Evolutionary conservation across 345 rosid species (phyloP).

Genomic region (Hypericum androsaemum): DNA sequence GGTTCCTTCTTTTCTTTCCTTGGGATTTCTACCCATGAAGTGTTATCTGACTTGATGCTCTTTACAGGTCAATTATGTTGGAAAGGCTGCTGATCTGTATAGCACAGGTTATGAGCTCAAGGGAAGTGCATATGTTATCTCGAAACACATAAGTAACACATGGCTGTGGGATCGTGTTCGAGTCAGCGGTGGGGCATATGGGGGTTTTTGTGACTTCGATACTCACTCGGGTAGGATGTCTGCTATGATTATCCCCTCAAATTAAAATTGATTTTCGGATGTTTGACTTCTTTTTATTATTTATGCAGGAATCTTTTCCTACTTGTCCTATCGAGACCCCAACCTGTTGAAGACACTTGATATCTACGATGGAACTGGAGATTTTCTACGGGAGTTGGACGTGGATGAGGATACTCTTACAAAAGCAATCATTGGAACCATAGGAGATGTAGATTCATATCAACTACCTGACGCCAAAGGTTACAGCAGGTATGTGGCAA

Average conservation of each 20-base stretch:
- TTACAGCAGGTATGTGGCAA: slow-evolving; percentile 63
- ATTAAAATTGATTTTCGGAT: slow-evolving; percentile 9
- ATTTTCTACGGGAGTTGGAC: slow-evolving; percentile 68
- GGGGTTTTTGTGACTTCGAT: slow-evolving; percentile 93
- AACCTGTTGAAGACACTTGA: slow-evolving; percentile 58
- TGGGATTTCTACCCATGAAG: background rate
- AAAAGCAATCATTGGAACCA: slow-evolving; percentile 25
- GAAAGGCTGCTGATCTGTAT: slow-evolving; percentile 81
- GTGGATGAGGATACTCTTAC: slow-evolving; percentile 77
- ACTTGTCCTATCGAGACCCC: too few species aligned
- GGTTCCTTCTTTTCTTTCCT: slow-evolving; percentile 1
- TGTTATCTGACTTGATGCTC: slow-evolving; percentile 1
- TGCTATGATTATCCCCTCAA: background rate
- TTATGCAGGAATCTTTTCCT: too few species aligned
- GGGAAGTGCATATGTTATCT: too few species aligned
- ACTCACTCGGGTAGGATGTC: slow-evolving; percentile 63
- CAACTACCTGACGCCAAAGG: slow-evolving; percentile 42
- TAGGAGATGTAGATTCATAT: too few species aligned
- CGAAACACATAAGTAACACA: too few species aligned
- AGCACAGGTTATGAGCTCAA: slow-evolving; percentile 64
- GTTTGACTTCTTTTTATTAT: slow-evolving; percentile 73
- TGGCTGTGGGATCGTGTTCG: too few species aligned
- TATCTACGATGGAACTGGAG: slow-evolving; percentile 73
- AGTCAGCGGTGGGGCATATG: slow-evolving; percentile 86
- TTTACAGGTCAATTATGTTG: slow-evolving; percentile 87